Evolutionary conservation across 1,139 yeast genomes (phyloP).

Genomic region (Lodderomyces beijingensis): DNA sequence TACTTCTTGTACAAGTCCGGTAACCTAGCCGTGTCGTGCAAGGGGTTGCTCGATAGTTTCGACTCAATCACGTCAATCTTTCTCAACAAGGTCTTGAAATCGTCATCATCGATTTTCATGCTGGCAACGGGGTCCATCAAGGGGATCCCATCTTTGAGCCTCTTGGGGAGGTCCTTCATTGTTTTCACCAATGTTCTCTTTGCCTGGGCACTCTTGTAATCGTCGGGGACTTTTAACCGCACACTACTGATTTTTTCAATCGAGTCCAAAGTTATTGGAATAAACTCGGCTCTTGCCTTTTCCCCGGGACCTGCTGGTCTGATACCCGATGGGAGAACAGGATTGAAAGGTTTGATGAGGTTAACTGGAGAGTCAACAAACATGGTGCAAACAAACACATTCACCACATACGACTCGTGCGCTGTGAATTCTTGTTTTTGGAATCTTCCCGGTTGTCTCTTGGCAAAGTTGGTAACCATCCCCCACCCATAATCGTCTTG

Average conservation of each 20-base stretch:
- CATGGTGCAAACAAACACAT: conserved; percentile 77
- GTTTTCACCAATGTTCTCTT: conserved; percentile 74
- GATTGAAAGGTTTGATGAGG: conserved; percentile 66
- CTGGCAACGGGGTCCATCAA: conserved; percentile 82
- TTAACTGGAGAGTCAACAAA: conserved; percentile 73
- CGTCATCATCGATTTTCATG: conserved; percentile 85
- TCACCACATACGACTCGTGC: conserved; percentile 85
- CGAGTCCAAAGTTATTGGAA: conserved; percentile 80
- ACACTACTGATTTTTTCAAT: conserved; percentile 74
- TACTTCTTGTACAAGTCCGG: conserved; percentile 61
- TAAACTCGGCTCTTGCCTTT: conserved; percentile 66
- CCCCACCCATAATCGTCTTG: conserved; percentile 89
- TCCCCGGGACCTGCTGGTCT: conserved; percentile 77
- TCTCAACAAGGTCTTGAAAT: conserved; percentile 63
- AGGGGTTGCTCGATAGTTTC: conserved; percentile 65
- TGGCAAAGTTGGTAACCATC: conserved; percentile 71
- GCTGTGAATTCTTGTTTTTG: conserved; percentile 49
- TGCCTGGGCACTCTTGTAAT: conserved; percentile 65
- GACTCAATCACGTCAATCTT: conserved; percentile 81
- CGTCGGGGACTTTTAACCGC: conserved; percentile 78
- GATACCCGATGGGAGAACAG: conserved; percentile 80
- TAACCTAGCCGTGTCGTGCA: conserved; percentile 62
- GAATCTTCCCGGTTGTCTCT: conserved; percentile 46
- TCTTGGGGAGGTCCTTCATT: conserved; percentile 69
- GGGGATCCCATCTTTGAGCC: conserved; percentile 89